These are phyloP conservation scores for Pholiota conissans DNA, from an alignment of 768 basidiomycete genomes.

Conservation along the genomic window DNA sequence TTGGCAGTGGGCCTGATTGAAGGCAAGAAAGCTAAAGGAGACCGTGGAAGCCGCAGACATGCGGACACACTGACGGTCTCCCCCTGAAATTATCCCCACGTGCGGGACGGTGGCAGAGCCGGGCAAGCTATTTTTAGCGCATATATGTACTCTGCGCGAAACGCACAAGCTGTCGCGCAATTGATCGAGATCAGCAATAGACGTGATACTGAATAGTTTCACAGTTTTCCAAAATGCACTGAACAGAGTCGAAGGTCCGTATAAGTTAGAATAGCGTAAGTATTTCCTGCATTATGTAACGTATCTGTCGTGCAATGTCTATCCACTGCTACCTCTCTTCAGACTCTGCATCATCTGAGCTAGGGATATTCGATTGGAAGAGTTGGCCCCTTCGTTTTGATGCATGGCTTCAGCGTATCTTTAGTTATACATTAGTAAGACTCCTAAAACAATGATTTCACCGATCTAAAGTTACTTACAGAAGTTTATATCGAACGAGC, in stretches of 20 bases:
- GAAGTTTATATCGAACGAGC: slow-evolving; percentile 89
- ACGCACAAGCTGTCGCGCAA: no score
- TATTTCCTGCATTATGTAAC: not conserved
- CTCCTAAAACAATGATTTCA: slow-evolving; percentile 4
- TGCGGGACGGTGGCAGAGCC: not conserved
- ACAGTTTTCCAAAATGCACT: not conserved
- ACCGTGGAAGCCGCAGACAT: slow-evolving; percentile 10
- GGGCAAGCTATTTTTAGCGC: no score
- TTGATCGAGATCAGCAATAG: no score
- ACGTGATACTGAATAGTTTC: no score
- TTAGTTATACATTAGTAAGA: not conserved
- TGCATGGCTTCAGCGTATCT: slow-evolving; percentile 79
- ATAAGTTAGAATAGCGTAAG: not conserved
- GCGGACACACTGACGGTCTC: not conserved
- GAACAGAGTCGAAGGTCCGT: not conserved
- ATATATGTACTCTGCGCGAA: no score
- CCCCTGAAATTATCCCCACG: slow-evolving; percentile 1
- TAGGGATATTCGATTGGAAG: slow-evolving; percentile 61
- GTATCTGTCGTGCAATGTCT: not conserved
- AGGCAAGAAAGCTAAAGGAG: not conserved
- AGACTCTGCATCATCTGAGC: slow-evolving; percentile 41
- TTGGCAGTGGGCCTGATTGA: not conserved
- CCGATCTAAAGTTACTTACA: slow-evolving; percentile 49
- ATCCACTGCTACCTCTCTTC: slow-evolving; percentile 35
- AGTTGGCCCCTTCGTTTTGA: slow-evolving; percentile 68